Conservation (phyloP, 2,329 filamentous ascomycete genomes). For the Talaromyces sp. region DNA sequence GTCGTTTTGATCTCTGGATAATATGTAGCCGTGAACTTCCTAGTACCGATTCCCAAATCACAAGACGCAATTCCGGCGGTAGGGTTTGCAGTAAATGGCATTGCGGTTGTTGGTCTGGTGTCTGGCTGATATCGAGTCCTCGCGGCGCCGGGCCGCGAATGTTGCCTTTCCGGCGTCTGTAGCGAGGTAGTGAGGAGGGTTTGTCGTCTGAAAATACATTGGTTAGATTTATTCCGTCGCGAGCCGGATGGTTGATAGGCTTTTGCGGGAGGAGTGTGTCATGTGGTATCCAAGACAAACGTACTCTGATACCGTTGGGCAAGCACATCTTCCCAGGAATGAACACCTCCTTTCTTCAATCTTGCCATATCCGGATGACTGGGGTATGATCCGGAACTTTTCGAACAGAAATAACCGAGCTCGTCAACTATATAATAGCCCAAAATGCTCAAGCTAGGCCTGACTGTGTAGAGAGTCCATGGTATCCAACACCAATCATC, state of each 20-base stretch:
- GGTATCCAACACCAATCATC: neutral
- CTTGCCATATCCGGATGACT: conserved; percentile 30
- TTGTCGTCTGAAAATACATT: conserved; percentile 19
- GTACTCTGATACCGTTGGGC: conserved; percentile 42
- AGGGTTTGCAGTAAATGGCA: conserved; percentile 33
- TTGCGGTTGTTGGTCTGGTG: conserved; percentile 27
- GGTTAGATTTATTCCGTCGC: neutral
- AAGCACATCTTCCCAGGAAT: conserved; percentile 44
- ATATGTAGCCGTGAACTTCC: conserved; percentile 33
- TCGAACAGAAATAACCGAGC: neutral
- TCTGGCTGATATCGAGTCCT: conserved; percentile 21
- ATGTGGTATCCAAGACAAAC: conserved; percentile 16
- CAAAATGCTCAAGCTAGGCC: neutral
- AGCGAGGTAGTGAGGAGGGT: conserved; percentile 21
- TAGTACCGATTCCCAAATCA: conserved; percentile 37
- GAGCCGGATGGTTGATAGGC: neutral
- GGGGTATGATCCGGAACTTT: neutral
- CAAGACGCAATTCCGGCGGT: conserved; percentile 37
- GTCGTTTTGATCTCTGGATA: conserved; percentile 33
- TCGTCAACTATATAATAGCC: neutral
- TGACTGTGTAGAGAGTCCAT: conserved; percentile 3
- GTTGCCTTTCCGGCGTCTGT: conserved; percentile 21
- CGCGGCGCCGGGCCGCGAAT: conserved; percentile 16
- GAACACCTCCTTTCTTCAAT: conserved; percentile 38
- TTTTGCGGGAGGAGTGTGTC: neutral